Percentiles rank a stretch among this genome's conserved stretches.
These are phyloP conservation scores for Phaseolus coccineus DNA, from an alignment of 331 rosid genomes.

Conservation along the genomic window DNA sequence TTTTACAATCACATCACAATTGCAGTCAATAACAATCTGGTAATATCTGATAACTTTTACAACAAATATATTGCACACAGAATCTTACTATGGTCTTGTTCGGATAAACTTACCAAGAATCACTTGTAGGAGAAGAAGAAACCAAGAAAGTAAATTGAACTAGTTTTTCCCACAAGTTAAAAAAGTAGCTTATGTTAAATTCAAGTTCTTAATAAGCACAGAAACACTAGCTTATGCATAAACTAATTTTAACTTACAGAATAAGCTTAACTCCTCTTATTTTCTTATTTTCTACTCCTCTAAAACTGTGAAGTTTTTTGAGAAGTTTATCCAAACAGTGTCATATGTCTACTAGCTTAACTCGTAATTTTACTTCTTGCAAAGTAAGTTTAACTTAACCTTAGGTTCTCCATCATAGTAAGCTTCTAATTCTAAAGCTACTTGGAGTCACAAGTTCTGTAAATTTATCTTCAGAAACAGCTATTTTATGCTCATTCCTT, in stretches of 20 bases:
- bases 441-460: neutral
- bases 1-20: conserved; percentile 1
- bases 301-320: neutral
- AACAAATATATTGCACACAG: conserved; percentile 4
- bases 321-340: neutral
- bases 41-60: conserved; percentile 20
- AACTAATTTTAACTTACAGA: neutral
- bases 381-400: conserved; percentile 1
- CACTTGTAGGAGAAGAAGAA: neutral
- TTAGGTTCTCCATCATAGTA: conserved; percentile 15
- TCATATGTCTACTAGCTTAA: conserved; percentile 10
- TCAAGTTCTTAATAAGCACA: neutral
- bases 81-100: conserved; percentile 1
- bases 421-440: conserved; percentile 16
- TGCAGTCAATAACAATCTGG: conserved; percentile 26
- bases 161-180: neutral
- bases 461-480: conserved; percentile 28
- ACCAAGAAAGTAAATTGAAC: neutral
- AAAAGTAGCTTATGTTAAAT: neutral
- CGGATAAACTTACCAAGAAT: neutral
- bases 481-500: neutral
- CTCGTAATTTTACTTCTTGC: neutral
- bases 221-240: neutral
- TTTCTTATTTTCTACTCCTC: neutral
- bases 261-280: neutral